phyloP scores from a whole-genome alignment of 2,329 filamentous ascomycete genomes.

The Scedosporium aurantiacum region DNA sequence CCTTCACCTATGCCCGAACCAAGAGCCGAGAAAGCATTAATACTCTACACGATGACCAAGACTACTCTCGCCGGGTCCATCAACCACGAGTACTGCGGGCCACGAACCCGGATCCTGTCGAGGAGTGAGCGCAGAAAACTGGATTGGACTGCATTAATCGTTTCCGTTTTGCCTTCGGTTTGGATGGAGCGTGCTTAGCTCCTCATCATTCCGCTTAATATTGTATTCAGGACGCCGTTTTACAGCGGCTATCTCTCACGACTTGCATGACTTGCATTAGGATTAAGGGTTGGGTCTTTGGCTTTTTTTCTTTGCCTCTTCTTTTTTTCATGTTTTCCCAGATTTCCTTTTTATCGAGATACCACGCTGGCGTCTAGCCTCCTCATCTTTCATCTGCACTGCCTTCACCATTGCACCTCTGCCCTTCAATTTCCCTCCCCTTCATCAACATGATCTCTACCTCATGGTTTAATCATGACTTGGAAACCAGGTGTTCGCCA shows the following conservation, averaged over 20 bases:
- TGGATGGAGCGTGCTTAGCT: not conserved
- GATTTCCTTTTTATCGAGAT: not conserved
- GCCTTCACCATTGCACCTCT: not conserved
- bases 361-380: not conserved
- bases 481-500: too few relatives aligned
- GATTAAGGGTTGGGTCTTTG: not conserved
- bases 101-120: slow-evolving; percentile 47
- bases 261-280: not conserved
- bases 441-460: not conserved
- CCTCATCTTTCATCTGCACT: not conserved
- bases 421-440: not conserved
- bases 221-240: not conserved
- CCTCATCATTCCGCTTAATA: not conserved
- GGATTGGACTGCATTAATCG: not conserved
- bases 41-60: slow-evolving; percentile 53
- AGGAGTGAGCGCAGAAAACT: slow-evolving; percentile 10
- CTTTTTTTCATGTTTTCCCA: not conserved
- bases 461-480: not conserved
- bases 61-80: slow-evolving; percentile 52
- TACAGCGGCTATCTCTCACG: not conserved
- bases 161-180: not conserved
- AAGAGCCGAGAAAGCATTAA: slow-evolving; percentile 53
- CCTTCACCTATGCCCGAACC: slow-evolving; percentile 47
- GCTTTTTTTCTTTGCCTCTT: not conserved
- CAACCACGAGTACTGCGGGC: slow-evolving; percentile 47